Evolutionary conservation across 331 rosid species (phyloP).

Genomic region (Cydonia oblonga): DNA sequence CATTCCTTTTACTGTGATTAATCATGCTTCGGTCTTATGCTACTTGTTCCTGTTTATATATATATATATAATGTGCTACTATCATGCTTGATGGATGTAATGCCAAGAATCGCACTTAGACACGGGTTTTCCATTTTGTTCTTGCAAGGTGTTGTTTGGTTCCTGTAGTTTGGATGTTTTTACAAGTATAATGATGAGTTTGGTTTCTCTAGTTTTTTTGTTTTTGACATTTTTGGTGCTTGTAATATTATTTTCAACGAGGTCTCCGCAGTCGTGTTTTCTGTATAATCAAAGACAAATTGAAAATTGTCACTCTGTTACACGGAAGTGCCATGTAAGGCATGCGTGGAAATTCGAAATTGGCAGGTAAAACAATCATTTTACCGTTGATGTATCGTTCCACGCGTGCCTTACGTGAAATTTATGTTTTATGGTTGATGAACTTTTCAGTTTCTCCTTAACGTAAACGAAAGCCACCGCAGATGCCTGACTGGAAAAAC

Average conservation of each 20-base stretch:
- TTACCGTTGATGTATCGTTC: not conserved
- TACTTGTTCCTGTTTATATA: not conserved
- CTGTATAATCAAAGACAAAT: not conserved
- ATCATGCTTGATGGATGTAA: not conserved
- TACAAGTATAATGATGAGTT: not conserved
- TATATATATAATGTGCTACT: not conserved
- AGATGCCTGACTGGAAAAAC: not conserved
- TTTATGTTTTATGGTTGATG: not conserved
- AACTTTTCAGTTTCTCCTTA: not conserved
- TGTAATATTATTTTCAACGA: not conserved
- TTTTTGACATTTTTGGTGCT: too few species aligned
- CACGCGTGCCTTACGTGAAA: not conserved
- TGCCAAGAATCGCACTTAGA: not conserved
- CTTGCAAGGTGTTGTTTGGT: not conserved
- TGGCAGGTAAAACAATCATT: not conserved
- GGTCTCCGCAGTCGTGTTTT: not conserved
- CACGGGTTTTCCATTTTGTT: not conserved
- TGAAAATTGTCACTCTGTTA: not conserved
- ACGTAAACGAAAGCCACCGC: not conserved
- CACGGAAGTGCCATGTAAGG: too few species aligned
- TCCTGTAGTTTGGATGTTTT: not conserved
- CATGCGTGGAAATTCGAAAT: too few species aligned
- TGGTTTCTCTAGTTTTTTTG: not conserved
- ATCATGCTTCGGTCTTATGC: not conserved
- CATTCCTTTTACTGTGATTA: conserved; percentile 2